Evolutionary conservation across 306 rosid genomes (phyloP), one percentile per base, ranked within the genome.

Genomic region (Ormosia emarginata): DNA sequence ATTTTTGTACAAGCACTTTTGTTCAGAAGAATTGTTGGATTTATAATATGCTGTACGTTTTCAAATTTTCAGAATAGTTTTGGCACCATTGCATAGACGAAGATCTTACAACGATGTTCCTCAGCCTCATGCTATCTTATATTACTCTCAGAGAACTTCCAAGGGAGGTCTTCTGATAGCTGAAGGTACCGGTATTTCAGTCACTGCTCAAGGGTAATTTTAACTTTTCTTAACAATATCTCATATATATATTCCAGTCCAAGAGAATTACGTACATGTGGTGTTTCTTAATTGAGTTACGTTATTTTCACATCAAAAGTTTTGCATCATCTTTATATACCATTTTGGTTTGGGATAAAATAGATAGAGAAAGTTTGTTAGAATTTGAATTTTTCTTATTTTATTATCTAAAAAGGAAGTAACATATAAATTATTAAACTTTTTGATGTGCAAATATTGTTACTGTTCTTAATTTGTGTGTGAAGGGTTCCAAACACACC

Each of bases 121-220:
- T 53, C 90, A 86, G 81, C 81, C 89, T 2, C 91, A 86, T 72
- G 90, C 89, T 50, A 49, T 79, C 66, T 69, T 88, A 46, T 85
- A 86, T 80, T 90, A 90, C 71, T 83, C 94, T 18, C 91, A 88
- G 66, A 90, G 93, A 44, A 15, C 57, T 43, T 18, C 56, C 11
- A 24, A 68, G 57, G 74, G 74, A 18, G 39, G 74, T 29, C 50
- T 68, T 68, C 18, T 68, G 18, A 68, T 68, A 10, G 0, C 56
- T 24, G 75, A 69, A 46, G 18, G 61, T 47, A 32, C 0, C 7
- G 2, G 0, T 30, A 49, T 70, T 70, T 46, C 75, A 47, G 43
- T 57, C 14, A 47, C 59, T 47, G 29, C 58, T 49, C 43, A 49
- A 47, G 2, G 8, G 75, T 69, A 69, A 47, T 49, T 70, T 47